Conservation (phyloP, 1,139 yeast species). For the Pichia sorboxylosa region DNA sequence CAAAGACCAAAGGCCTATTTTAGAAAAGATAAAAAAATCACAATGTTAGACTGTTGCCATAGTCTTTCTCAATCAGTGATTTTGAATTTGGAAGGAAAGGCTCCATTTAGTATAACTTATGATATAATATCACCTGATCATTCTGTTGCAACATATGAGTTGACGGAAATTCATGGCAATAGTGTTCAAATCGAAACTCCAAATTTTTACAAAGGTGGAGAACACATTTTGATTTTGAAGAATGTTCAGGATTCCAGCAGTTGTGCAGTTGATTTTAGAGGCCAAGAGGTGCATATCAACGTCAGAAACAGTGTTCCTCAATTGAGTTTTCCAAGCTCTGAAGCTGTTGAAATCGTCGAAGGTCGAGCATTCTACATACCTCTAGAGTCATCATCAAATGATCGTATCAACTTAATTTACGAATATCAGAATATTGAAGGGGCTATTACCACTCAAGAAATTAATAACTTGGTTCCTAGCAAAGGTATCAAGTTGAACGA, state of each 20-base stretch:
- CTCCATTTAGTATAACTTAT: conserved; percentile 65
- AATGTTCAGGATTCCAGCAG: conserved; percentile 62
- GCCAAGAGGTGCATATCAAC: conserved; percentile 44
- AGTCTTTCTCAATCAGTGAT: conserved; percentile 34
- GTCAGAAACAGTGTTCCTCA: conserved; percentile 61
- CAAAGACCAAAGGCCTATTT: conserved; percentile 36
- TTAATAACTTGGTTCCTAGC: conserved; percentile 25
- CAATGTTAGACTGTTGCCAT: conserved; percentile 28
- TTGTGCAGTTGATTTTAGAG: conserved; percentile 59
- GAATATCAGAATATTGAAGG: conserved; percentile 25
- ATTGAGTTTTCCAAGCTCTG: conserved; percentile 19
- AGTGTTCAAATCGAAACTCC: conserved; percentile 41
- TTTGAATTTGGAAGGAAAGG: conserved; percentile 57
- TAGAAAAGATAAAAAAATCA: conserved; percentile 12
- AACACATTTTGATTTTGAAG: conserved; percentile 48
- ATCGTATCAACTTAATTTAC: conserved; percentile 37
- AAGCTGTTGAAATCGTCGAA: conserved; percentile 38
- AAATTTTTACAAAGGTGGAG: conserved; percentile 51
- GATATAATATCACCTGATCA: conserved; percentile 46
- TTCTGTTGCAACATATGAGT: conserved; percentile 30
- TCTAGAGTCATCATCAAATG: conserved; percentile 31
- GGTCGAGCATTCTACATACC: conserved; percentile 54
- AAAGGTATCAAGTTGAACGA: conserved; percentile 31
- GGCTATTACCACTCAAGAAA: conserved; percentile 3
- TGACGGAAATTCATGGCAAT: conserved; percentile 33